Evolutionary conservation across 2,329 filamentous ascomycete species (phyloP).

Genomic region (Diaporthe capsici): DNA sequence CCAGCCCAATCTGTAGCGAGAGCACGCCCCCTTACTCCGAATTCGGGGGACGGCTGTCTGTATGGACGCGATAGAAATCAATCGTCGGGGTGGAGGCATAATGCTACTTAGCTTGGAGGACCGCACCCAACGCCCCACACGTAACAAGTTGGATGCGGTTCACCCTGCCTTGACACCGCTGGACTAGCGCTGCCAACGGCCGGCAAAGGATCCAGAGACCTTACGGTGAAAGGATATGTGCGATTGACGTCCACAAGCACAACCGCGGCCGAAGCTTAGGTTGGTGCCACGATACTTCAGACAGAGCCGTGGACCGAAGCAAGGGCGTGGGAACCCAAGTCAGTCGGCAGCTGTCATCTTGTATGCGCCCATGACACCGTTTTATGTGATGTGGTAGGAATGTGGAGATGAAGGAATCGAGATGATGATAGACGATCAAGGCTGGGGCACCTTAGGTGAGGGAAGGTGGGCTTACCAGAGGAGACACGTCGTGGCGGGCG

Average conservation of each 20-base stretch:
- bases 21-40: background rate
- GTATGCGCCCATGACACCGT: background rate
- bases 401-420: background rate
- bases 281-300: background rate
- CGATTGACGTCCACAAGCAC: background rate
- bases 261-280: background rate
- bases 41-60: background rate
- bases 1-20: background rate
- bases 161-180: background rate
- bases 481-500: background rate
- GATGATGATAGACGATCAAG: background rate
- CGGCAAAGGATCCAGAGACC: background rate
- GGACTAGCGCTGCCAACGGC: background rate
- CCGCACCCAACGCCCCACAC: background rate
- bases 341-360: background rate
- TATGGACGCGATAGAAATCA: background rate
- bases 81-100: background rate
- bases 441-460: background rate
- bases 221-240: background rate
- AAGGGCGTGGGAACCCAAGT: background rate
- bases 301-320: background rate
- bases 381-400: background rate
- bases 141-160: background rate
- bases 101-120: background rate
- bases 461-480: background rate